These are phyloP conservation scores for Macadamia integrifolia DNA, from an alignment of 164 flowering plant species.

Conservation along the genomic window DNA sequence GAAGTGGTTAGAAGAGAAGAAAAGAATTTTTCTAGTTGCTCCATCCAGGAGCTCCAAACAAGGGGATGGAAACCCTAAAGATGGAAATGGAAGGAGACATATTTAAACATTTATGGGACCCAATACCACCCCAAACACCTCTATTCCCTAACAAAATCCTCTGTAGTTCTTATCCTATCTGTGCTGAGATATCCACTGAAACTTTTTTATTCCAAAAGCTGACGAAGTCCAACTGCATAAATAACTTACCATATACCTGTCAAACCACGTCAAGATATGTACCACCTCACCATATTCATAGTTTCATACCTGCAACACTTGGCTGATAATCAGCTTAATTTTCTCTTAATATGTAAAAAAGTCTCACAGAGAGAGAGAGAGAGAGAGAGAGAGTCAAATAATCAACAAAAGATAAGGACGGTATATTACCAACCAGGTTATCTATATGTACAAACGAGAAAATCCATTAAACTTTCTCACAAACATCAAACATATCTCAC, in stretches of 20 bases:
- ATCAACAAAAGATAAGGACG: neutral
- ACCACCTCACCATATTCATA: neutral
- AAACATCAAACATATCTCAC: neutral
- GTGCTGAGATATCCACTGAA: neutral
- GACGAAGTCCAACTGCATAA: neutral
- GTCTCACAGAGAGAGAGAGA: too few relatives aligned
- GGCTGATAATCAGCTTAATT: neutral
- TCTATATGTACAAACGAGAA: neutral
- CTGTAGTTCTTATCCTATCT: neutral
- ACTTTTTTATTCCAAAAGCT: neutral
- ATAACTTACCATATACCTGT: neutral
- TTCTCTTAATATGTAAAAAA: neutral
- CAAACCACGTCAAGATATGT: neutral
- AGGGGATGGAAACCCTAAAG: neutral
- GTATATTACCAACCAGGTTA: neutral
- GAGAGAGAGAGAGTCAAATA: neutral
- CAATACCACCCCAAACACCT: neutral
- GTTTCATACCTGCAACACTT: slow-evolving; percentile 3
- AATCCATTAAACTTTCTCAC: neutral
- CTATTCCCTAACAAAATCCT: neutral
- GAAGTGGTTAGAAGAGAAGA: neutral
- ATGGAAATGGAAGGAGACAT: neutral
- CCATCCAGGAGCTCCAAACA: neutral
- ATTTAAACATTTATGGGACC: too few relatives aligned
- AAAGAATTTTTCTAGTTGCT: neutral